Base-by-base conservation (phyloP, 176 grass and related monocot species). In the Zoysia japonica region DNA sequence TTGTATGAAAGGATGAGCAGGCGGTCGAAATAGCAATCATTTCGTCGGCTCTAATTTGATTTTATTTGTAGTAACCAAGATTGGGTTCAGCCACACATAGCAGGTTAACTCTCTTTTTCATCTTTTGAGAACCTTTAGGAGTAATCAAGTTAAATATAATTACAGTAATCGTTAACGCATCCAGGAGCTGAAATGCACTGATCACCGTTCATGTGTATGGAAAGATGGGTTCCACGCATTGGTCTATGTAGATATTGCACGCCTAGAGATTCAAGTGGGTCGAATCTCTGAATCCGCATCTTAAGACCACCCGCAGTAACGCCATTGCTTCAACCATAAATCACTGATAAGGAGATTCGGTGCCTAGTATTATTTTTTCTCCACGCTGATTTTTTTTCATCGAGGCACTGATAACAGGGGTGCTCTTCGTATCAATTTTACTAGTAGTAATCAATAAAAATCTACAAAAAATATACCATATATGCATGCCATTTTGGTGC, bases 91-190 rank as follows among this genome's bases (percentile, higher is more conserved):
- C 76, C 67, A 39, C 14, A 71, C 6, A 3, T 45, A 45, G 44
- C 20, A 45, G 2, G 16, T 77, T 61, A n/a, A 14, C 60, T 39
- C 2, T 38, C 36, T 53, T 81, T 43, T 65, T 81, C 37, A 81
- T 54, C 78, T 85, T 81, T 85, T 72, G 67, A 85, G 67, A 85
- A 36, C 44, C 67, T 85, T 89, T 85, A 55, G 60, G 72, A 71
- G 70, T 57, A 67, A 61, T 68, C 77, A 86, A 86, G 84, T 43
- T 51, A 17, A 47, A 75, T 11, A 47, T 60, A 14, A 37, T 42
- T n/a, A 39, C 11, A 16, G 49, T 20, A 62, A 59, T 84, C 37
- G 57, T 85, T 35, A 87, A 67, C 74, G 56, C 54, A 11, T 76
- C 41, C 38, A 76, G 50, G 36, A 5, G 44, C n/a, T 37, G 43